Conservation (phyloP, 495 filamentous ascomycete species). For the Penicilliopsis zonata region DNA sequence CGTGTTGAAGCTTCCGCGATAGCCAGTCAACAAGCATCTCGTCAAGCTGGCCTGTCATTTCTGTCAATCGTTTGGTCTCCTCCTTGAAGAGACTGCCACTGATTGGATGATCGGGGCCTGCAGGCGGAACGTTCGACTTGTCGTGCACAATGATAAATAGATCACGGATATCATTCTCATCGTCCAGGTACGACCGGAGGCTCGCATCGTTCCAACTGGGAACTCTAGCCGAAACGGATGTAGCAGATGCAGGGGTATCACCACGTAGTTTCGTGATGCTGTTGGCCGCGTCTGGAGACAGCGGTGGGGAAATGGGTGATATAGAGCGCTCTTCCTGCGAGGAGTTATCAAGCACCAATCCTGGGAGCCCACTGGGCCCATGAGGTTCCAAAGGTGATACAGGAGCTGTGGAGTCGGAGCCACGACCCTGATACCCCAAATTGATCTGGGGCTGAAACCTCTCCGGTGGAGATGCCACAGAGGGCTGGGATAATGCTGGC, state of each 20-base stretch:
- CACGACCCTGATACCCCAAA: conserved; percentile 15
- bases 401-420: conserved; percentile 67
- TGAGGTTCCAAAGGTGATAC: conserved; percentile 40
- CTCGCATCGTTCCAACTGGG: conserved; percentile 73
- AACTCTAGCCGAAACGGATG: conserved; percentile 23
- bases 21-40: conserved; percentile 78
- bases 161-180: conserved; percentile 82
- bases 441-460: conserved; percentile 29
- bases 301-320: conserved; percentile 50
- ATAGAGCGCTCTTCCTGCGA: conserved; percentile 47
- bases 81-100: conserved; percentile 71
- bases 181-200: conserved; percentile 82
- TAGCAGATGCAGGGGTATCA: conserved; percentile 27
- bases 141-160: conserved; percentile 86
- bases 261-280: conserved; percentile 19
- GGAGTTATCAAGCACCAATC: conserved; percentile 52
- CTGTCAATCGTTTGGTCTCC: conserved; percentile 66
- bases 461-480: conserved; percentile 24
- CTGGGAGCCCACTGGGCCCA: conserved; percentile 32
- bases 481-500: conserved; percentile 5
- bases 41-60: conserved; percentile 77
- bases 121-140: conserved; percentile 65
- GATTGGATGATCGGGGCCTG: conserved; percentile 70
- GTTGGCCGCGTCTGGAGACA: conserved; percentile 51
- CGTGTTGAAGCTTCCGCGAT: conserved; percentile 41